Base-by-base conservation (phyloP, 805 yeast species). In the Ogataea populi-albae region DNA sequence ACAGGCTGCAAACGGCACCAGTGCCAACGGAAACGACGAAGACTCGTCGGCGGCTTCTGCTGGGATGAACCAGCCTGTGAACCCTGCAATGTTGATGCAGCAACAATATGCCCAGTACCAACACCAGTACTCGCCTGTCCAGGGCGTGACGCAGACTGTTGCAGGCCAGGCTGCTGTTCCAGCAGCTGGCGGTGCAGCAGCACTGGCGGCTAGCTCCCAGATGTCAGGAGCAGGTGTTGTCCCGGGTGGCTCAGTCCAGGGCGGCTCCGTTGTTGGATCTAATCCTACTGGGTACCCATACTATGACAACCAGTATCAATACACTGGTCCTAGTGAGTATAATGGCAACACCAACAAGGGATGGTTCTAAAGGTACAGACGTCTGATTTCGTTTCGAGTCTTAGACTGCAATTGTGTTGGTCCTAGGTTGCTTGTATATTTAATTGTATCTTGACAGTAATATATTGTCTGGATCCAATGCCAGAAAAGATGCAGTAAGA, bases 101-200 rank as follows among this genome's bases (percentile, higher is more conserved):
- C 48, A 45, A 28, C 53, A 45, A 35, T 46, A 47, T 28, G 47
- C 45, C 12, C 55, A 50, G 32, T 50, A 54, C 38, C 53, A 48
- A 32, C 41, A 41, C 5, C 42, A 39, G 29, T 45, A 39, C 37
- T 24, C 41, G 4, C 38, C 37, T 23, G 41, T 41, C 17, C 34
- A 38, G 23, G 37, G 30, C 7, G 19, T 32, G 11, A 26, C 41
- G n/a, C 38, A 35, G 24, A 21, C 47, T 9, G 35, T 41, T 4
- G 14, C 34, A 12, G 40, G 36, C 9, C 50, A 41, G 41, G 36
- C 45, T 14, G 26, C 37, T 12, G 41, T 39, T 22, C 32, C 49
- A 23, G 32, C 46, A 16, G 30, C 40, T 20, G 37, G 37, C 15
- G 46, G 45, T 19, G 38, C 36, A 33, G 40, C 50, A 10, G 42